Percentiles rank a stretch among this genome's conserved stretches.
phyloP scores from a whole-genome alignment of 148 eudicot genomes.

The Euryodendron excelsum region DNA sequence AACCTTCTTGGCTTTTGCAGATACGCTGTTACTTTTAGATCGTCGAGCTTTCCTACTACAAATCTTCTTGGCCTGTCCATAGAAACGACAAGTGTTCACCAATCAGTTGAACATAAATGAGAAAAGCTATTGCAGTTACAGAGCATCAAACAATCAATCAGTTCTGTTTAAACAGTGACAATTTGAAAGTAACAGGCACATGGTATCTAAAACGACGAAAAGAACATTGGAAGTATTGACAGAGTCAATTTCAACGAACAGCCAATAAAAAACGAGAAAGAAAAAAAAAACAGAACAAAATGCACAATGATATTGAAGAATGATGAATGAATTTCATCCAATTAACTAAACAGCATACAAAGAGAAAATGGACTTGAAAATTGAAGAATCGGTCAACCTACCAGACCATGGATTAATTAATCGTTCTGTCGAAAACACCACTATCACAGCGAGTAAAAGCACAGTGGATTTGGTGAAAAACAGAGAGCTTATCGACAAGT shows the following conservation, averaged over 20 bases:
- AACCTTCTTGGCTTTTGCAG: not conserved
- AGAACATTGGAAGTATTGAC: too few species aligned
- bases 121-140: not conserved
- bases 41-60: constrained; percentile 6
- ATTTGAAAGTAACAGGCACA: too few species aligned
- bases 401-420: not conserved
- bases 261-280: too few species aligned
- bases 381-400: not conserved
- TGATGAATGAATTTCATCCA: not conserved
- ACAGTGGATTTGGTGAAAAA: not conserved
- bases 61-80: constrained; percentile 19
- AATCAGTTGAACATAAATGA: not conserved
- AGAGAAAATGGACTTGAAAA: not conserved
- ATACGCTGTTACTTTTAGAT: not conserved
- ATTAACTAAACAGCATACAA: too few species aligned
- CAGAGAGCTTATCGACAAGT: not conserved
- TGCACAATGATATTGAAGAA: not conserved
- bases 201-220: too few species aligned
- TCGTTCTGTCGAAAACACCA: not conserved
- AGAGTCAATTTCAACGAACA: too few species aligned
- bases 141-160: not conserved
- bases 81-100: not conserved
- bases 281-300: not conserved
- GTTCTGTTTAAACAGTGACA: not conserved
- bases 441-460: not conserved